Base-by-base conservation (phyloP, 805 yeast genomes). In the Pichia eremophila region DNA sequence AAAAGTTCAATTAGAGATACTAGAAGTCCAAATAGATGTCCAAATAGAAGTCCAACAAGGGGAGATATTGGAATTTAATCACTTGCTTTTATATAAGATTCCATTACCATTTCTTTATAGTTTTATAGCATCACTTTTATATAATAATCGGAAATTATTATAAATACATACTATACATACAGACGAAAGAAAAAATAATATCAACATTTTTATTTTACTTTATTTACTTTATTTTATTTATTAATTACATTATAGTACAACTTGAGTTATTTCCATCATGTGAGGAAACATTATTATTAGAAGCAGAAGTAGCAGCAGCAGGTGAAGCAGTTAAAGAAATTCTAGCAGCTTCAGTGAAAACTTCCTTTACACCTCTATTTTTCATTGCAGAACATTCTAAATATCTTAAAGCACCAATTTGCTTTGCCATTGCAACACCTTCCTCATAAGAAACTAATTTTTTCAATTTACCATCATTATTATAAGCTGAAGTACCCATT, bases 331-430 rank as follows among this genome's bases (percentile, higher is more conserved):
- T 83, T 56, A 91, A 73, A 2, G 97, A 98, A 60, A 95, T 90
- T 64, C 99, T 81, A 8, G 98, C 96, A 40, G 98, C 99, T 68
- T 93, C 99, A 0, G 97, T 89, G 64, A 93, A 93, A 10, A 97
- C 98, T 69, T 93, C 99, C 61, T 95, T 93, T n/a, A 93, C 99
- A 55, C 99, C 99, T 61, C 95, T 79, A 66, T 90, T 91, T 64
- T 84, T 82, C 72, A 90, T 93, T 8, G 99, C 98, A 28, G 96
- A 86, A 69, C 99, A 93, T 67, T 93, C 99, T 61, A 93, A 74
- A 65, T 93, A 93, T 60, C 98, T 78, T 58, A 90, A 72, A 0
- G 99, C 98, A 25, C 97, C 97, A 40, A 93, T 85, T 62, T 79
- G 79, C 61, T 89, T 89, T 37, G 99, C 99, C 58, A 91, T 88